Conservation (phyloP, 177 flowering plant genomes). For the Tripterygium wilfordii region DNA sequence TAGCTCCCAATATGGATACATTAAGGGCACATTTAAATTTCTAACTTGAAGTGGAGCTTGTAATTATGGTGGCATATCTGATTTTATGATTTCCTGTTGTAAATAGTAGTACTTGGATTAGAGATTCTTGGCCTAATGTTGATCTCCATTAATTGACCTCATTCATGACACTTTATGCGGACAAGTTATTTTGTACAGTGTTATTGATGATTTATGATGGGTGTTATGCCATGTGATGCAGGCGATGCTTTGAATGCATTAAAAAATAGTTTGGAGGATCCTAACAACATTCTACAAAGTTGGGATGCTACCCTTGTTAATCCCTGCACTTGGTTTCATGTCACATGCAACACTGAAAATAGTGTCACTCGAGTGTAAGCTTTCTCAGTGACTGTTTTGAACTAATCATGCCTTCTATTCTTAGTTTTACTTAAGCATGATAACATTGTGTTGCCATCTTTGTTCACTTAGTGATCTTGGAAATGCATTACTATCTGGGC, state of each 20-base stretch:
- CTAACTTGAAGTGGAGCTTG: too few relatives aligned
- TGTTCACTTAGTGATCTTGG: slow-evolving; percentile 49
- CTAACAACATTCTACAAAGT: slow-evolving; percentile 37
- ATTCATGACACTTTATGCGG: too few relatives aligned
- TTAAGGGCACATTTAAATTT: too few relatives aligned
- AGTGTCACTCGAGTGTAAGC: slow-evolving; percentile 43
- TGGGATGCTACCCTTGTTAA: slow-evolving; percentile 50
- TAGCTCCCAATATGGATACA: too few relatives aligned
- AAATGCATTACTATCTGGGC: slow-evolving; percentile 51
- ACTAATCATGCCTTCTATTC: neutral
- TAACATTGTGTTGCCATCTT: neutral
- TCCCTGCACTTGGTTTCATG: slow-evolving; percentile 52
- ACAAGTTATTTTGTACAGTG: too few relatives aligned
- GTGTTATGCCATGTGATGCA: slow-evolving; percentile 5
- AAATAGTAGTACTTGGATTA: too few relatives aligned
- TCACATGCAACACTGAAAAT: slow-evolving; percentile 33
- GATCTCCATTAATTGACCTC: too few relatives aligned
- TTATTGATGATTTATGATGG: too few relatives aligned
- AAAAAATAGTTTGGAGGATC: slow-evolving; percentile 32
- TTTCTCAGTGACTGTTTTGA: neutral
- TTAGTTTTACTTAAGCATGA: neutral
- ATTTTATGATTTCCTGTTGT: too few relatives aligned
- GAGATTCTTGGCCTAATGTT: too few relatives aligned
- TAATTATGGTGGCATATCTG: too few relatives aligned
- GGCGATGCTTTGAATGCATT: slow-evolving; percentile 45